Conservation (phyloP, 2,329 filamentous ascomycete genomes). For the Monilinia laxa region DNA sequence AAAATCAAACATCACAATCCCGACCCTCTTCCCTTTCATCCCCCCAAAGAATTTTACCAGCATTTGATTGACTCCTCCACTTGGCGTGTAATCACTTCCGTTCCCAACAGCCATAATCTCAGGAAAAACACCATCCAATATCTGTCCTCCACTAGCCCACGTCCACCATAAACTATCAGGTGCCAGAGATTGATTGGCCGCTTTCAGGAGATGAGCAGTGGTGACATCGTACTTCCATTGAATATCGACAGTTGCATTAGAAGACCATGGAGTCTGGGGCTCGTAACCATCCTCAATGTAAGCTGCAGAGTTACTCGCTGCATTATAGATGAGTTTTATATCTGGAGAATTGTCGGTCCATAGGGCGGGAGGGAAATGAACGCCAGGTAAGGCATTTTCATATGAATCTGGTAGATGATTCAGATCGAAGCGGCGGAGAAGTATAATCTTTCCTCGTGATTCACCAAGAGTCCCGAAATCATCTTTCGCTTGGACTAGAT, state of each 20-base stretch:
- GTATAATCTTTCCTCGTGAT: slow-evolving; percentile 76
- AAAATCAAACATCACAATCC: slow-evolving; percentile 54
- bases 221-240: slow-evolving; percentile 48
- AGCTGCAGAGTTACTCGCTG: slow-evolving; percentile 42
- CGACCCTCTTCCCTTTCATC: slow-evolving; percentile 47
- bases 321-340: slow-evolving; percentile 47
- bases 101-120: slow-evolving; percentile 49
- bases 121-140: slow-evolving; percentile 45
- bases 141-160: slow-evolving; percentile 48
- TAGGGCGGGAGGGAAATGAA: slow-evolving; percentile 47
- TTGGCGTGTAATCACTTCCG: slow-evolving; percentile 41
- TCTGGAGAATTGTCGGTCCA: slow-evolving; percentile 48
- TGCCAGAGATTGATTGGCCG: slow-evolving; percentile 36
- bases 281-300: slow-evolving; percentile 53
- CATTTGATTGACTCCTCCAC: slow-evolving; percentile 48
- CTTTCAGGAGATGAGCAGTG: slow-evolving; percentile 43
- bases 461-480: slow-evolving; percentile 62
- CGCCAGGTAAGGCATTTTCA: slow-evolving; percentile 44
- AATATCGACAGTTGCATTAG: slow-evolving; percentile 44
- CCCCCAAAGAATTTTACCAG: slow-evolving; percentile 43
- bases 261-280: slow-evolving; percentile 39
- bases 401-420: slow-evolving; percentile 45
- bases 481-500: slow-evolving; percentile 44
- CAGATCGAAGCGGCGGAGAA: slow-evolving; percentile 77
- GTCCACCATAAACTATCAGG: slow-evolving; percentile 48